A percentile compares a stretch with the other conserved stretches of the same genome.
Conservation (phyloP, 306 rosid genomes). For the Dicorynia guianensis region DNA sequence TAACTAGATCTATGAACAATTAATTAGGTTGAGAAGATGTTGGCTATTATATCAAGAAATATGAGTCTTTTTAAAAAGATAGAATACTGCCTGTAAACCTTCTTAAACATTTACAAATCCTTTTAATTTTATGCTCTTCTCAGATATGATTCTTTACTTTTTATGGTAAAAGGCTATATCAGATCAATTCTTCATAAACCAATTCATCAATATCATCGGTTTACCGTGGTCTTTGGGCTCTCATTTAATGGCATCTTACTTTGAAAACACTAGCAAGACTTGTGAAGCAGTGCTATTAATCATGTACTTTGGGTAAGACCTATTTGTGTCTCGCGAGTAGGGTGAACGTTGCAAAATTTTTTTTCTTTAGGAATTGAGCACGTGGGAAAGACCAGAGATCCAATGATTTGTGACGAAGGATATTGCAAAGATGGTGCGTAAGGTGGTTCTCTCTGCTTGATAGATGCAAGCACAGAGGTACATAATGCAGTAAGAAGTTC, state of each 20-base stretch:
- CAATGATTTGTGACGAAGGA: background rate
- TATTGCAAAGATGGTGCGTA: slow-evolving; percentile 3
- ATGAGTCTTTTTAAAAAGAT: too few species aligned
- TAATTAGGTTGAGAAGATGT: background rate
- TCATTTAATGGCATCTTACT: background rate
- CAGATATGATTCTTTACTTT: background rate
- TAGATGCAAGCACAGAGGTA: background rate
- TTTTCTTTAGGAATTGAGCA: too few species aligned
- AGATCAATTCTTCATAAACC: background rate
- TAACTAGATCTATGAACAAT: too few species aligned
- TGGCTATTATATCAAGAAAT: background rate
- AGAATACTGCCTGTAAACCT: background rate
- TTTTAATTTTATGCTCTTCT: background rate
- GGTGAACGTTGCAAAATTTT: too few species aligned
- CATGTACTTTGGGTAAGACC: background rate
- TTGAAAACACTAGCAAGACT: background rate
- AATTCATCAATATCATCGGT: background rate
- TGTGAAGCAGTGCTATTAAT: background rate
- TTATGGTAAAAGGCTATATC: background rate
- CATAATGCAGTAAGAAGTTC: background rate
- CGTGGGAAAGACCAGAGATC: background rate
- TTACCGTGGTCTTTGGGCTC: background rate
- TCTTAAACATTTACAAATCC: background rate
- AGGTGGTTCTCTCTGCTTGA: background rate
- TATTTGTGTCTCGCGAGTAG: too few species aligned